Evolutionary conservation across 805 yeast genomes (phyloP).

Genomic region (Saturnispora silvae): DNA sequence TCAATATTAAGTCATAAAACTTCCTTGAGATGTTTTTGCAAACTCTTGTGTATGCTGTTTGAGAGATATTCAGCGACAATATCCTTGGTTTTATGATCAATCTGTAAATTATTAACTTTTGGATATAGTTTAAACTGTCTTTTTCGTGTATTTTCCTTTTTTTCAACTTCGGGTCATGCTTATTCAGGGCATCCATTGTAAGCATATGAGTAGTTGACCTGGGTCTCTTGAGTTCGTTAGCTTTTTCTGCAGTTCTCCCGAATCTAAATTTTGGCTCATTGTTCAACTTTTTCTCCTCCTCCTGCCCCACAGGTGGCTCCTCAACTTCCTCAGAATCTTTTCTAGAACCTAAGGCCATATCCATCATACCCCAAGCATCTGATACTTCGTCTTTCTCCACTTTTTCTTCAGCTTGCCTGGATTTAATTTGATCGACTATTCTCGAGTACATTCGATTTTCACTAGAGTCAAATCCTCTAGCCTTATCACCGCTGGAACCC

Average conservation of each 20-base stretch:
- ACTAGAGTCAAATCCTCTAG: conserved; percentile 3
- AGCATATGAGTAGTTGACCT: conserved; percentile 4
- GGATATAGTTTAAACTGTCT: conserved; percentile 24
- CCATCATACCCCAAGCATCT: conserved; percentile 11
- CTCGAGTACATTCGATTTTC: conserved; percentile 6
- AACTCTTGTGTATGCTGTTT: conserved; percentile 38
- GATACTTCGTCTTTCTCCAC: background rate
- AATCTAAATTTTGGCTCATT: background rate
- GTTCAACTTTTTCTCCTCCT: background rate
- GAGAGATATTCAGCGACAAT: conserved; percentile 20
- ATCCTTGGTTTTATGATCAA: conserved; percentile 43
- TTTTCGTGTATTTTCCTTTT: background rate
- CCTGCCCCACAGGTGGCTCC: background rate
- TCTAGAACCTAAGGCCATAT: background rate
- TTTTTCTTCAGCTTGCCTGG: background rate
- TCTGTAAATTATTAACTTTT: conserved; percentile 47
- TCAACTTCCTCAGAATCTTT: too few species aligned
- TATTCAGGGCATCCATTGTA: conserved; percentile 12
- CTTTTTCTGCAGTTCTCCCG: too few species aligned
- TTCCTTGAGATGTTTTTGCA: conserved; percentile 54
- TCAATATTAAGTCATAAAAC: conserved; percentile 32
- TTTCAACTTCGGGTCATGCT: conserved; percentile 4
- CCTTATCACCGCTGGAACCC: conserved; percentile 5
- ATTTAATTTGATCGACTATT: conserved; percentile 7
- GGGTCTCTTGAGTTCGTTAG: conserved; percentile 8